Evolutionary conservation across 2,329 filamentous ascomycete species (phyloP).

Genomic region (Blastomyces emzantsi): DNA sequence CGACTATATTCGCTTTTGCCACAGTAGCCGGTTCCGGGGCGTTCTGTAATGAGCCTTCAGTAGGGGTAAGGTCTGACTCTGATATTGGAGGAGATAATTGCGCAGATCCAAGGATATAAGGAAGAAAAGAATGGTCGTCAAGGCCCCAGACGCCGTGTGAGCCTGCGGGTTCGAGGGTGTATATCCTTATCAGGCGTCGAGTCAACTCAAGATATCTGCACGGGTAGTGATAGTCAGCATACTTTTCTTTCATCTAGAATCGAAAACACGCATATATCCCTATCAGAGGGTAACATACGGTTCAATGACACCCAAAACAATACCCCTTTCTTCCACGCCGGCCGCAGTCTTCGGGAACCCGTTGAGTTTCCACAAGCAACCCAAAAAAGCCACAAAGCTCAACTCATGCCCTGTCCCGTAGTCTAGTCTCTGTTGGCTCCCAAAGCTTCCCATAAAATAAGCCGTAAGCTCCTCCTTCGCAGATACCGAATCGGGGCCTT

Average conservation of each 20-base stretch:
- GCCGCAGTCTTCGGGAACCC: constrained; percentile 54
- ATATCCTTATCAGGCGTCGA: constrained; percentile 74
- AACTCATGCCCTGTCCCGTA: constrained; percentile 96
- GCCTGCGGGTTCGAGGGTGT: constrained; percentile 88
- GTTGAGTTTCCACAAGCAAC: constrained; percentile 81
- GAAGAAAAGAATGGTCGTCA: constrained; percentile 91
- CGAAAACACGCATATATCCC: neutral
- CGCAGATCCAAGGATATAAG: constrained; percentile 91
- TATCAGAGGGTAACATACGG: constrained; percentile 48
- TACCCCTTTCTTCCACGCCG: constrained; percentile 60
- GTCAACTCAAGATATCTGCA: constrained; percentile 70
- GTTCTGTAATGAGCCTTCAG: constrained; percentile 65
- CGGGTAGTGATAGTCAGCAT: neutral
- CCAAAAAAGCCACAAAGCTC: constrained; percentile 87
- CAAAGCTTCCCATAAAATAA: constrained; percentile 80
- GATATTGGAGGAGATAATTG: constrained; percentile 72
- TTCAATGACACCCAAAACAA: constrained; percentile 75
- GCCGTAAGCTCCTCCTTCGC: constrained; percentile 60
- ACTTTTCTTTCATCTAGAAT: neutral
- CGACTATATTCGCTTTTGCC: constrained; percentile 54
- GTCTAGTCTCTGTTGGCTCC: constrained; percentile 79
- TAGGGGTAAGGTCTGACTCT: constrained; percentile 54
- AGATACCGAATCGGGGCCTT: constrained; percentile 30
- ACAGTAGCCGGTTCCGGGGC: constrained; percentile 66
- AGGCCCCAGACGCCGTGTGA: constrained; percentile 97